Evolutionary conservation across 768 basidiomycete genomes (phyloP).

Genomic region (Tulasnella sp.): DNA sequence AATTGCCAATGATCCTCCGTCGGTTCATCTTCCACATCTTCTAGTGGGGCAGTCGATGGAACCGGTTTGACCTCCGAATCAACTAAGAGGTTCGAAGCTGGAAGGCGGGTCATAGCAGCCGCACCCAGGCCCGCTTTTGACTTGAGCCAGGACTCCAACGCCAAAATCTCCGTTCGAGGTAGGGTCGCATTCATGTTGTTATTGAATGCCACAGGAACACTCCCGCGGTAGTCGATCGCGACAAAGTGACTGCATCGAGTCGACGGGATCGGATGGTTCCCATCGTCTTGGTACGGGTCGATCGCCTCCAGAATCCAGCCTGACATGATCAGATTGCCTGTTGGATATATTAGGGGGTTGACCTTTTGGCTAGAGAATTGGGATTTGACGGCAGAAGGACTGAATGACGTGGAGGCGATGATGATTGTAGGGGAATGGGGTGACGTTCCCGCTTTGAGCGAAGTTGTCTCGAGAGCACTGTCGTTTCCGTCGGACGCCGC

Average conservation of each 20-base stretch:
- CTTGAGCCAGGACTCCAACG: conserved; percentile 69
- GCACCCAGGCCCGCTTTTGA: conserved; percentile 40
- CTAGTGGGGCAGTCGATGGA: neutral
- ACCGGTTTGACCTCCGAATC: neutral
- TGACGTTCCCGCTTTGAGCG: neutral
- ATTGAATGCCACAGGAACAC: conserved; percentile 76
- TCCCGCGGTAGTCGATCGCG: conserved; percentile 80
- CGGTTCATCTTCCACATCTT: neutral
- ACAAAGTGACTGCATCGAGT: conserved; percentile 78
- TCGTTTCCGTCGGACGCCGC: conserved; percentile 1
- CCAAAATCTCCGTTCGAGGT: conserved; percentile 55
- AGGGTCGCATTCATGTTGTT: conserved; percentile 74
- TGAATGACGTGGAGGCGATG: conserved; percentile 75
- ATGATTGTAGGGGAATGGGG: conserved; percentile 52
- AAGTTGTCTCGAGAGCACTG: neutral
- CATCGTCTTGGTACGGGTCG: conserved; percentile 88
- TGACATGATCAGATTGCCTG: conserved; percentile 78
- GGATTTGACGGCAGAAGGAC: conserved; percentile 47
- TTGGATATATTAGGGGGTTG: conserved; percentile 64
- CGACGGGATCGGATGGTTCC: conserved; percentile 88
- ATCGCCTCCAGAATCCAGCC: conserved; percentile 96
- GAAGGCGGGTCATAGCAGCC: conserved; percentile 59
- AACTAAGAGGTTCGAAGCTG: conserved; percentile 46
- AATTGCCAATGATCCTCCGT: conserved; percentile 24
- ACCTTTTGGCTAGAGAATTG: conserved; percentile 57